A percentile compares a stretch with the other conserved stretches of the same genome.
These are phyloP conservation scores for Sordariomycetes sp. DNA, from an alignment of 2,329 filamentous ascomycete genomes.

Conservation along the genomic window DNA sequence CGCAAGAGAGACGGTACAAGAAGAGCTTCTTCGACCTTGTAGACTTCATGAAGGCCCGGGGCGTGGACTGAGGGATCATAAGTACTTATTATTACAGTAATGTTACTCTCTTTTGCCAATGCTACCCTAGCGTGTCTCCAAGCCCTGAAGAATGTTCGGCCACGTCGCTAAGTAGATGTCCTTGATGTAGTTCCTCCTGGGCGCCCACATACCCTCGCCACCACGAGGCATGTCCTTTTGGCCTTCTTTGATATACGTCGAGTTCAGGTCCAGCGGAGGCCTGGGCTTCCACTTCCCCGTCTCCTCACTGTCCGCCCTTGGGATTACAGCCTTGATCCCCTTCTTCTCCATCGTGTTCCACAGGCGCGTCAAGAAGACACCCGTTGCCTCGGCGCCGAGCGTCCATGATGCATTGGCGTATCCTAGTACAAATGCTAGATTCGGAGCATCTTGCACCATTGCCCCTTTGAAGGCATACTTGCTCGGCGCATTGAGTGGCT, in stretches of 20 bases:
- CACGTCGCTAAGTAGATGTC: background rate
- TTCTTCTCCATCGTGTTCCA: conserved; percentile 1
- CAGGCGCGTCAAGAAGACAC: conserved; percentile 1
- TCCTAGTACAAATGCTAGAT: conserved; percentile 50
- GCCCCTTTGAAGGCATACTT: conserved; percentile 54
- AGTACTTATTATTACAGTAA: no score
- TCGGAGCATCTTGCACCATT: conserved; percentile 61
- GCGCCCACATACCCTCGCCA: conserved; percentile 2
- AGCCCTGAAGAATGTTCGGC: background rate
- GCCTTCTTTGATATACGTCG: conserved; percentile 2
- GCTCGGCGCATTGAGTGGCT: conserved; percentile 32
- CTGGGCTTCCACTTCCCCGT: background rate
- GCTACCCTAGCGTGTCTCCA: conserved; percentile 1
- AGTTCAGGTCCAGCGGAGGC: background rate
- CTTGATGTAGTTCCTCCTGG: background rate
- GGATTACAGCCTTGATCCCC: background rate
- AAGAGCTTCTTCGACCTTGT: conserved; percentile 50
- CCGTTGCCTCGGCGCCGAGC: conserved; percentile 45
- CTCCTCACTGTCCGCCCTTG: background rate
- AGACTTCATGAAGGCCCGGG: conserved; percentile 33
- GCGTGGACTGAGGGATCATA: conserved; percentile 14
- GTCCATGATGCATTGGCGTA: conserved; percentile 63
- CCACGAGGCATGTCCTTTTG: background rate
- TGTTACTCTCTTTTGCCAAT: no score
- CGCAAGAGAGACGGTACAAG: conserved; percentile 40